Conservation (phyloP, 2,329 filamentous ascomycete species). For the Fusarium scirpi region DNA sequence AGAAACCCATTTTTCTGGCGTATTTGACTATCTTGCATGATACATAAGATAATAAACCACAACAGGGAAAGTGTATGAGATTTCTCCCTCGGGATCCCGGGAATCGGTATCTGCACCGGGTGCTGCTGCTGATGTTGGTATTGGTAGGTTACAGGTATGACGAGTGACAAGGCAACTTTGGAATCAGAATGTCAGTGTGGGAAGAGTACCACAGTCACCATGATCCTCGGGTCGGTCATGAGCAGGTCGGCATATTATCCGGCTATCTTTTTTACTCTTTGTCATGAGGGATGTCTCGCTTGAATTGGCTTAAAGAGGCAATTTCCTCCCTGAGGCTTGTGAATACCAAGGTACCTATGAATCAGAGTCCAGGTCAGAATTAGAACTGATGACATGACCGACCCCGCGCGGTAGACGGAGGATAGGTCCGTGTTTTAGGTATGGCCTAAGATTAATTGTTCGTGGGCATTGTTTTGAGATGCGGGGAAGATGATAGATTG, state of each 20-base stretch:
- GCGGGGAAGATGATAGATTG: conserved; percentile 26
- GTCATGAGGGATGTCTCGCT: conserved; percentile 12
- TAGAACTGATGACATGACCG: conserved; percentile 21
- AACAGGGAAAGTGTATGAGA: conserved; percentile 23
- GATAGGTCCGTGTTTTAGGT: conserved; percentile 35
- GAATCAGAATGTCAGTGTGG: conserved; percentile 5
- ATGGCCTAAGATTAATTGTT: conserved; percentile 5
- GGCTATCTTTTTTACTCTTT: conserved; percentile 34
- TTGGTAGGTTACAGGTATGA: background rate
- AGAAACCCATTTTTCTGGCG: background rate
- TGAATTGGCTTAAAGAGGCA: conserved; percentile 39
- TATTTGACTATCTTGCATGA: conserved; percentile 17
- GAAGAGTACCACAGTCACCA: background rate
- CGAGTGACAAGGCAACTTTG: conserved; percentile 2
- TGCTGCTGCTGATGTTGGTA: background rate
- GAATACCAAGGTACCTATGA: background rate
- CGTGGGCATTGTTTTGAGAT: background rate
- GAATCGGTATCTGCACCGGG: conserved; percentile 29
- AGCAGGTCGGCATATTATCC: conserved; percentile 35
- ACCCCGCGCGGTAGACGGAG: conserved; percentile 34
- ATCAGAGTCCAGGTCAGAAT: background rate
- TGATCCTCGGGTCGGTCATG: conserved; percentile 24
- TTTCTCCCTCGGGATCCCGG: conserved; percentile 34
- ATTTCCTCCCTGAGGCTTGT: conserved; percentile 34
- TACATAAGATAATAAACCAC: background rate